Evolutionary conservation across 1,284 basidiomycete species (phyloP).

Genomic region (Ustilago xerochloae): DNA sequence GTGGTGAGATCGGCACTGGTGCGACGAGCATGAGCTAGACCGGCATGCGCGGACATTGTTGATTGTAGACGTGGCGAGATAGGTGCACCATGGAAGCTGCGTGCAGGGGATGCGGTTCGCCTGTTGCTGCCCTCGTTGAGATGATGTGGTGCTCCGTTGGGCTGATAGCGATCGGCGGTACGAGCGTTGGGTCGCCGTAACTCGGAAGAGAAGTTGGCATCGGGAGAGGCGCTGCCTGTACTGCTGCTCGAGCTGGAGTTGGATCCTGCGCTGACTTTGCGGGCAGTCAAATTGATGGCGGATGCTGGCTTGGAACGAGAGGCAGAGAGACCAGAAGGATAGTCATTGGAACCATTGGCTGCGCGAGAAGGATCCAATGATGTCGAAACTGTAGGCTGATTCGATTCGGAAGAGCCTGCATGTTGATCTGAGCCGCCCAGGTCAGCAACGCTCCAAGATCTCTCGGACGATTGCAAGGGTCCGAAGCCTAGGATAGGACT

Average conservation of each 20-base stretch:
- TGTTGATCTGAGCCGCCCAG: conserved; percentile 14
- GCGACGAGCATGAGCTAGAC: conserved; percentile 32
- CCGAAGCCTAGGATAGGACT: conserved; percentile 52
- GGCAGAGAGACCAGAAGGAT: no score
- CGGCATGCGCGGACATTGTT: conserved; percentile 35
- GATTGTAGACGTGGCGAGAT: conserved; percentile 56
- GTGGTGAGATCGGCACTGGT: conserved; percentile 29
- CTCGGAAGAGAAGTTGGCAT: conserved; percentile 27
- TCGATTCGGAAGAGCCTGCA: conserved; percentile 1
- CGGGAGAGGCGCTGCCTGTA: conserved; percentile 34
- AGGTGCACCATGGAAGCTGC: conserved; percentile 36
- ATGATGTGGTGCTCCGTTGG: conserved; percentile 21
- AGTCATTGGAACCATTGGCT: conserved; percentile 24
- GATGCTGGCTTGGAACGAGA: conserved; percentile 16
- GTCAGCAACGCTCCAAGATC: conserved; percentile 30
- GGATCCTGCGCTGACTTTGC: conserved; percentile 39
- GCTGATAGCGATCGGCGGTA: conserved; percentile 21
- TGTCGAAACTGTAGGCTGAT: not conserved
- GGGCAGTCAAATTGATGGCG: conserved; percentile 12
- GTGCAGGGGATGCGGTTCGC: conserved; percentile 48
- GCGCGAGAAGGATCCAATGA: conserved; percentile 26
- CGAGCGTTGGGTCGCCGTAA: conserved; percentile 20
- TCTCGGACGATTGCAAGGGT: conserved; percentile 31
- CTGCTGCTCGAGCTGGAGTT: conserved; percentile 29
- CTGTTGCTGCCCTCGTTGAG: conserved; percentile 21